These are phyloP conservation scores for Mollisia scopiformis DNA, from an alignment of 2,329 filamentous ascomycete species.

Conservation along the genomic window DNA sequence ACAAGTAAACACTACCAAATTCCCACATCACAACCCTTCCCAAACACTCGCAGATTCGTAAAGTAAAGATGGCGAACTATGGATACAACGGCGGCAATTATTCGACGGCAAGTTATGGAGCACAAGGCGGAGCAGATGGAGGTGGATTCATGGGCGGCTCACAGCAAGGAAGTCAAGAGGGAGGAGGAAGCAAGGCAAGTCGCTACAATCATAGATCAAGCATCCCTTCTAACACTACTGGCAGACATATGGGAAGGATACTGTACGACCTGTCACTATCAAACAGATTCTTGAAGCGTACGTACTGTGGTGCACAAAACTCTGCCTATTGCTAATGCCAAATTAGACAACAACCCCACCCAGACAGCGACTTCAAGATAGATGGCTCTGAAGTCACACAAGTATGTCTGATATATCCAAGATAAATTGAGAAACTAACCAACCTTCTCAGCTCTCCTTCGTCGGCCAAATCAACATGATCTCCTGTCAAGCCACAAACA, in stretches of 20 bases:
- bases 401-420: conserved; percentile 36
- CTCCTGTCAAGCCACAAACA: conserved; percentile 84
- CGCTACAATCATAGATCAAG: background rate
- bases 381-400: conserved; percentile 74
- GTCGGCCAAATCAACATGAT: conserved; percentile 90
- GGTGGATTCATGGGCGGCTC: conserved; percentile 66
- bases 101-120: conserved; percentile 43
- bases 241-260: conserved; percentile 70
- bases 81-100: conserved; percentile 35
- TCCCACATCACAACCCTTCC: background rate
- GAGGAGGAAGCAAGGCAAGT: conserved; percentile 48
- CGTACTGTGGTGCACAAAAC: conserved; percentile 6
- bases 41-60: conserved; percentile 9
- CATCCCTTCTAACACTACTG: background rate
- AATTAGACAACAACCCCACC: conserved; percentile 64
- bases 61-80: conserved; percentile 31
- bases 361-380: conserved; percentile 78
- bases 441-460: conserved; percentile 67
- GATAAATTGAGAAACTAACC: conserved; percentile 3
- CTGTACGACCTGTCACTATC: conserved; percentile 90
- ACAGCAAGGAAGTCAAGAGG: conserved; percentile 59
- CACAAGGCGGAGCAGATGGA: conserved; percentile 59
- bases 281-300: conserved; percentile 85
- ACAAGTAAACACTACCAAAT: conserved; percentile 1
- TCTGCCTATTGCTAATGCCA: conserved; percentile 13